Percentiles rank a stretch among this genome's conserved stretches.
phyloP scores from a whole-genome alignment of 495 filamentous ascomycete species.

The Zalerion maritima region DNA sequence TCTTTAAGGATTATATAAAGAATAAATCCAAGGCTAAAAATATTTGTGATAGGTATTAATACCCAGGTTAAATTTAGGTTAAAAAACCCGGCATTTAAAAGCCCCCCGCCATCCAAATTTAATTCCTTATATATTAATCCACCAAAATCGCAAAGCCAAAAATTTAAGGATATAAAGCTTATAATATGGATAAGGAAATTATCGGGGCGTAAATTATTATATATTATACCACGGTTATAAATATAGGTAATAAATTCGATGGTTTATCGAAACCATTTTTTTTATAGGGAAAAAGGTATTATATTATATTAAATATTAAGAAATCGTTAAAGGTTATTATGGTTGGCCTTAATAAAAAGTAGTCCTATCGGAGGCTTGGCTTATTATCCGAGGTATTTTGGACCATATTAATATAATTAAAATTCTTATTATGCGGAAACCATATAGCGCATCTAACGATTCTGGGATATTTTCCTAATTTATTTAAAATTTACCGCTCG shows the following conservation, averaged over 20 bases:
- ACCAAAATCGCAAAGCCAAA: conserved; percentile 6
- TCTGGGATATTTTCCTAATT: background rate
- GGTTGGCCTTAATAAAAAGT: conserved; percentile 3
- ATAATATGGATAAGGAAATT: conserved; percentile 4
- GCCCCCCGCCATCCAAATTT: conserved; percentile 1
- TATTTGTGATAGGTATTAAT: too few species aligned
- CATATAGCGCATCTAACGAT: background rate
- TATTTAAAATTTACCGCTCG: background rate
- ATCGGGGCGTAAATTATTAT: conserved; percentile 2
- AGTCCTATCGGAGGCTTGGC: conserved; percentile 2
- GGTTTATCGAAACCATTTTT: conserved; percentile 3
- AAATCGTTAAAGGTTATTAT: conserved; percentile 3
- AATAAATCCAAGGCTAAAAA: too few species aligned
- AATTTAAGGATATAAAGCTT: conserved; percentile 1
- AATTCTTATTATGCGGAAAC: background rate
- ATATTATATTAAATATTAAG: conserved; percentile 1
- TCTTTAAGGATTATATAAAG: too few species aligned
- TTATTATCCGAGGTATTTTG: conserved; percentile 2
- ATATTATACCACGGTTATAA: conserved; percentile 3
- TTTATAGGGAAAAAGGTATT: conserved; percentile 1
- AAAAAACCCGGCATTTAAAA: conserved; percentile 4
- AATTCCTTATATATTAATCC: conserved; percentile 1
- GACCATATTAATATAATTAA: conserved; percentile 2
- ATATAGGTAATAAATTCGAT: conserved; percentile 4
- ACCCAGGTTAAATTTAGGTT: too few species aligned